A percentile compares a stretch with the other conserved stretches of the same genome.
Evolutionary conservation across 768 basidiomycete genomes (phyloP).

Genomic region (Lepiota brunneoincarnata): DNA sequence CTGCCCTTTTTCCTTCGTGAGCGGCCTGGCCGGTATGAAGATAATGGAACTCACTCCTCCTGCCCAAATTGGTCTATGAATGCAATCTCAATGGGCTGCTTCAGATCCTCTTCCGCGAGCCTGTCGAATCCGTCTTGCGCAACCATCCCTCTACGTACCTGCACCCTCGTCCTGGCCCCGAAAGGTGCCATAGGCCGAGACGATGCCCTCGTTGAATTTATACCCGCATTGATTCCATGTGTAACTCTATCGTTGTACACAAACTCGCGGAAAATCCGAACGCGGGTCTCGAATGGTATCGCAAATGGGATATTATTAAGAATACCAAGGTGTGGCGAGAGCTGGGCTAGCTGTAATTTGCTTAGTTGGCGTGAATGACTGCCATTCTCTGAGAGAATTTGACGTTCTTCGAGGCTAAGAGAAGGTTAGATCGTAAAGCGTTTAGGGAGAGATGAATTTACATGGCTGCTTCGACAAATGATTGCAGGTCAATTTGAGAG

Average conservation of each 20-base stretch:
- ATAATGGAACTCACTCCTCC: conserved; percentile 60
- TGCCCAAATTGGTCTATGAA: conserved; percentile 90
- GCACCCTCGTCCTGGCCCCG: conserved; percentile 35
- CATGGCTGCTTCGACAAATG: conserved; percentile 88
- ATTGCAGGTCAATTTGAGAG: conserved; percentile 41
- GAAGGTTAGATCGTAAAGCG: not conserved
- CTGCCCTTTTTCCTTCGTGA: conserved; percentile 48
- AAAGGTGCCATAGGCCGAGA: conserved; percentile 16
- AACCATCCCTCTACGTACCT: conserved; percentile 71
- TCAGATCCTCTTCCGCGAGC: conserved; percentile 74
- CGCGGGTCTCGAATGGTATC: conserved; percentile 90
- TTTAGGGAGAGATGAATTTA: conserved; percentile 25
- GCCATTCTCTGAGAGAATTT: conserved; percentile 25
- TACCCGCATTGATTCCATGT: conserved; percentile 4
- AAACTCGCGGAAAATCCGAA: conserved; percentile 85
- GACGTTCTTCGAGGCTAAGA: conserved; percentile 65
- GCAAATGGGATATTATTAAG: conserved; percentile 96
- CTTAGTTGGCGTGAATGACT: conserved; percentile 32
- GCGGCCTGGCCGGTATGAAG: not conserved
- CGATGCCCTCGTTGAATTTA: conserved; percentile 5
- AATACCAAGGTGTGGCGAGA: conserved; percentile 85
- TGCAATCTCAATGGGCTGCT: conserved; percentile 81
- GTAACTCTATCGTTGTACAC: conserved; percentile 37
- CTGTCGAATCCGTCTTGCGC: conserved; percentile 91
- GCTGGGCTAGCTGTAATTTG: conserved; percentile 68